phyloP scores from a whole-genome alignment of 345 rosid genomes.

The Chamaenerion angustifolium region DNA sequence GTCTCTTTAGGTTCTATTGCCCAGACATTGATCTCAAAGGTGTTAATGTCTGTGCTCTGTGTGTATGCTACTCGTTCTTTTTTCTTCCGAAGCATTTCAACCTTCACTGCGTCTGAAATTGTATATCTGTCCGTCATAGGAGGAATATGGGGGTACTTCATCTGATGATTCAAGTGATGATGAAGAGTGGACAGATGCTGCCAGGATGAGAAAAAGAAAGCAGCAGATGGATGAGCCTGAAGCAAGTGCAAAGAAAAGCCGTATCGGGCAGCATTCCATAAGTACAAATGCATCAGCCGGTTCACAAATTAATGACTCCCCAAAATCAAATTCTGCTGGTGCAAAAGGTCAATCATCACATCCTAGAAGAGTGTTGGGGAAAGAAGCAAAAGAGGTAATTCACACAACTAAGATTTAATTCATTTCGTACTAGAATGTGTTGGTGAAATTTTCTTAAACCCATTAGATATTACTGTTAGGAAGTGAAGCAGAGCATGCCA shows the following conservation, averaged over 20 bases:
- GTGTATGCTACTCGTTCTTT: not conserved
- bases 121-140: constrained; percentile 33
- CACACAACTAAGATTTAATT: not conserved
- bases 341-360: constrained; percentile 19
- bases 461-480: too few species aligned
- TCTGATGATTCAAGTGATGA: constrained; percentile 34
- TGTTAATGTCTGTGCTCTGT: too few species aligned
- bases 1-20: too few species aligned
- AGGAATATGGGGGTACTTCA: constrained; percentile 45
- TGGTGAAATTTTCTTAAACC: not conserved
- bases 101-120: constrained; percentile 7
- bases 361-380: constrained; percentile 32
- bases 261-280: constrained; percentile 13
- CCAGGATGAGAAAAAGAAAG: constrained; percentile 24
- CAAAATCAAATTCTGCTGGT: constrained; percentile 15
- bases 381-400: constrained; percentile 50
- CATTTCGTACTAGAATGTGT: not conserved
- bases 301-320: constrained; percentile 9
- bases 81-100: not conserved
- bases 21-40: too few species aligned
- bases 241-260: constrained; percentile 14
- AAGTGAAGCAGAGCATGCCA: too few species aligned
- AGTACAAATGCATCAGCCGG: constrained; percentile 9
- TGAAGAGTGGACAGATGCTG: constrained; percentile 39
- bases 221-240: constrained; percentile 11